Base-by-base conservation (phyloP, 345 rosid species). In the Kandelia obovata region DNA sequence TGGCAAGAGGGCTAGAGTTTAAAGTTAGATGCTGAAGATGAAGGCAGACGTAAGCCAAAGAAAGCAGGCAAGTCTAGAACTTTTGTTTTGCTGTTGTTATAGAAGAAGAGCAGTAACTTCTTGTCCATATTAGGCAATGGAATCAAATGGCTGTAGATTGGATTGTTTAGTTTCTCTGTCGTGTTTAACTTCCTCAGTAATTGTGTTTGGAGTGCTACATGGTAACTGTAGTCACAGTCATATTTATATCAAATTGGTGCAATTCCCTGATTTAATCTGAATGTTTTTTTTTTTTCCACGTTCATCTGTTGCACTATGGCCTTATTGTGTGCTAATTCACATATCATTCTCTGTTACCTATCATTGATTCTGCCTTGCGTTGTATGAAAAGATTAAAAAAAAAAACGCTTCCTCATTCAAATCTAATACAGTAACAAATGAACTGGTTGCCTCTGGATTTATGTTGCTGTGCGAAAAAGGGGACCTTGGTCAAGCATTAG, bases 1-100 rank as follows among this genome's bases (percentile, higher is more conserved):
- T 78, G 87, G 81, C 85, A 91, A 96, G 92, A 88, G 88, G 89
- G 87, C 95, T 56, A 88, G 96, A 72, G 87, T 90, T 74, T 92
- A 85, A 86, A 69, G 37, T 68, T 68, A 66, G 76, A 68, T 66
- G 71, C 59, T 58, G 79, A 78, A 71, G 64, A 62, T 58, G 77
- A 75, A 69, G 61, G 65, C 19, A 30, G 67, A 78, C 66, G 21
- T 68, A 7, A 49, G 53, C 73, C 55, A 62, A 81, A 77, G 71
- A 67, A 70, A 72, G 79, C 72, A 71, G 83, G 69, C 73, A 64
- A 75, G 85, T 66, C 61, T 67, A 73, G 76, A 64, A 76, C 71
- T 73, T 81, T 71, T 53, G 67, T 59, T 58, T 78, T 56, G 66
- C 65, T 61, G 80, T 80, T 61, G 80, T 80, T 80, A 82, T 30